These are phyloP conservation scores for Rhodamnia argentea DNA, from an alignment of 345 rosid genomes.

Conservation along the genomic window DNA sequence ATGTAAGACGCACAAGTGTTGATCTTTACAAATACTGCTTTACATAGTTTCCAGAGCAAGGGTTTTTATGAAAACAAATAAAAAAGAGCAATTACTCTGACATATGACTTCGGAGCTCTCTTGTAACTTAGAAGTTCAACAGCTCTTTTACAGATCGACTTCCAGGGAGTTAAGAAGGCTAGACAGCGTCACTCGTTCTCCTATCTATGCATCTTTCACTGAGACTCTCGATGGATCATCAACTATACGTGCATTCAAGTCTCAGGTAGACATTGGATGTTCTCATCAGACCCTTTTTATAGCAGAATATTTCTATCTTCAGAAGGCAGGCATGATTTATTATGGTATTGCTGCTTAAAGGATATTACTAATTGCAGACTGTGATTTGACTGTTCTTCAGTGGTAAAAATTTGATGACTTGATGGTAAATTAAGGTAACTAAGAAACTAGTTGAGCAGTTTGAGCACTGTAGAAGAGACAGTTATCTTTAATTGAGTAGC, in stretches of 20 bases:
- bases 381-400: background rate
- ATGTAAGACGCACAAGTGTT: background rate
- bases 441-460: background rate
- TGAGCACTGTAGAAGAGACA: background rate
- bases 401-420: background rate
- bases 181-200: slow-evolving; percentile 91
- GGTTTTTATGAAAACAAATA: background rate
- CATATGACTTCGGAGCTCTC: background rate
- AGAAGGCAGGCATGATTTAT: background rate
- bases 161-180: slow-evolving; percentile 88
- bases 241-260: slow-evolving; percentile 79
- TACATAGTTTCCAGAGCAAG: background rate
- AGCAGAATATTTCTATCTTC: background rate
- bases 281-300: background rate
- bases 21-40: background rate
- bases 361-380: background rate
- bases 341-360: background rate
- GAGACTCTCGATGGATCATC: slow-evolving; percentile 92
- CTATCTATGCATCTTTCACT: slow-evolving; percentile 78
- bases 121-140: slow-evolving; percentile 21
- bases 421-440: background rate
- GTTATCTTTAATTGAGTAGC: background rate
- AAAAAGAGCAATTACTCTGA: background rate
- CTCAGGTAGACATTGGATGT: slow-evolving; percentile 42
- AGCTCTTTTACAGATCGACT: slow-evolving; percentile 95